Base-by-base conservation (phyloP, 257 asterid genomes). In the Solanum piurae region DNA sequence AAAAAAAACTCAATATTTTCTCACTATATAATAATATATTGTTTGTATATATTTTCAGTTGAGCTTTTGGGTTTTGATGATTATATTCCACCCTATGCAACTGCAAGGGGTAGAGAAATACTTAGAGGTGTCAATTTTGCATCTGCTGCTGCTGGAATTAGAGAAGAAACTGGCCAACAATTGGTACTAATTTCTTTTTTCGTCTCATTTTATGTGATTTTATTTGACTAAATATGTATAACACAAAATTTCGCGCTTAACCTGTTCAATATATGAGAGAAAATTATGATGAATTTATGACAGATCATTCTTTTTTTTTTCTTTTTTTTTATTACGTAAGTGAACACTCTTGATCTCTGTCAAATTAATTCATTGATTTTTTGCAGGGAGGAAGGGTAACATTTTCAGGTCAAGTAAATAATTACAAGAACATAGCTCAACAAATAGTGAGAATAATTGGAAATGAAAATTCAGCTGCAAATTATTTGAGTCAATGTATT, bases 401-500 rank as follows among this genome's bases (percentile, higher is more conserved):
- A 83, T 94, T 95, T 55, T 79, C 92, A 0, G 95, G 88, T 12
- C 98, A 95, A 87, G 91, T 95, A 46, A 94, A 90, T 36, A 95
- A 95, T 88, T 95, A 95, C 96, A 93, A 91, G 89, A 93, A 88
- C 92, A 93, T 94, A n/a, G 98, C 92, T 16, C 72, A 93, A 9
- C 95, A 94, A 85, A 87, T 96, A n/a, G 92, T 88, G n/a, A 29
- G 75, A 13, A 46, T 92, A 82, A 74, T 92, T 12, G 94, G 94
- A 16, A 87, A 88, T 74, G 89, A 90, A 74, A 42, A 91, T 34
- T 66, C 89, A 5, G 90, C 93, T 21, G 89, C 92, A 60, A 31
- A 90, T 86, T 92, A 92, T 83, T 88, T 92, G 6, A 89, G 92
- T 91, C 89, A 90, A 62, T 92, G 93, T 83, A 89, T 91, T 42